Conservation (phyloP, 192 early-diverging fungal species). For the Helicostylum pulchrum region DNA sequence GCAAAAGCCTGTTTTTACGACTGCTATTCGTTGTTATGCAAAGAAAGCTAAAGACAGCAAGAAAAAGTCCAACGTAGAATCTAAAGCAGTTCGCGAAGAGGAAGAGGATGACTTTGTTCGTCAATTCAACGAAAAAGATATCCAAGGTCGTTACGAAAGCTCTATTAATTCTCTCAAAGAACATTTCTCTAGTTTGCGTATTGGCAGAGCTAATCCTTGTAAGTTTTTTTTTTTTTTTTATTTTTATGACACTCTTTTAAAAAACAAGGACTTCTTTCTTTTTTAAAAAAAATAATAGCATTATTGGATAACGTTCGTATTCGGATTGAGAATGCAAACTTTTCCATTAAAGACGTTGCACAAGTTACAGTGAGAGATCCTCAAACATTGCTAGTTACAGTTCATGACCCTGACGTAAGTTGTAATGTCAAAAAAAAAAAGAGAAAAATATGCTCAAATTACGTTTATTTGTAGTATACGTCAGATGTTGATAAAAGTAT, state of each 20-base stretch:
- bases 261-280: not conserved
- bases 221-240: not conserved
- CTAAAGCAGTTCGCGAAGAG: constrained; percentile 8
- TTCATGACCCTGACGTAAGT: constrained; percentile 70
- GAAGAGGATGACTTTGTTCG: constrained; percentile 32
- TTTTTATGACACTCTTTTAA: not conserved
- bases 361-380: constrained; percentile 82
- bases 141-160: constrained; percentile 55
- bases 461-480: constrained; percentile 25
- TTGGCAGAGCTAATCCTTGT: constrained; percentile 77
- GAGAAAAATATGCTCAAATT: not conserved
- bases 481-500: constrained; percentile 71
- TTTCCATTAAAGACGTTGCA: constrained; percentile 62
- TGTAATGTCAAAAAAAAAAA: not conserved
- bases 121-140: constrained; percentile 56
- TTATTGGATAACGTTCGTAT: constrained; percentile 73
- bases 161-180: constrained; percentile 58
- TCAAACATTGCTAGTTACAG: constrained; percentile 73
- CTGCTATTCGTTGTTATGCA: constrained; percentile 18
- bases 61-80: not conserved
- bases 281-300: constrained; percentile 31
- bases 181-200: constrained; percentile 61
- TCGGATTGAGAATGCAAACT: constrained; percentile 49
- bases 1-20: constrained; percentile 4
- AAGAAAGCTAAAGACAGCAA: constrained; percentile 21